Evolutionary conservation across 495 filamentous ascomycete genomes (phyloP).

Genomic region (Chaetomium cochliodes): DNA sequence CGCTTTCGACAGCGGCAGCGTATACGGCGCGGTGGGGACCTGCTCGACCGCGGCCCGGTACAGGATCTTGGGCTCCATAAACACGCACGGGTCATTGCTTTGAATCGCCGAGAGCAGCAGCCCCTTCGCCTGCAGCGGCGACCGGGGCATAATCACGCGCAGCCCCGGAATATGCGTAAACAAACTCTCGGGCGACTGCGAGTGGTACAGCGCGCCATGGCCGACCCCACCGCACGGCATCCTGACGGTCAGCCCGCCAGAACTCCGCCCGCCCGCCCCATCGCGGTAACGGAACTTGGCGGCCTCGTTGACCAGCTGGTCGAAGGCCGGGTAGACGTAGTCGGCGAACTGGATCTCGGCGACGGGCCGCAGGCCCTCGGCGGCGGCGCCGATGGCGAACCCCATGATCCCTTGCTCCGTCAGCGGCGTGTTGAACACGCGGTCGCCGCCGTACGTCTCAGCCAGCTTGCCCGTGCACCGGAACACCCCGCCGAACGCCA

Average conservation of each 20-base stretch:
- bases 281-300: constrained; percentile 90
- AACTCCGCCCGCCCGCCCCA: constrained; percentile 64
- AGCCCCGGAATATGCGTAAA: constrained; percentile 92
- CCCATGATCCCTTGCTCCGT: constrained; percentile 93
- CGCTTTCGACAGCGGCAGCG: constrained; percentile 81
- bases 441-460: constrained; percentile 77
- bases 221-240: constrained; percentile 96
- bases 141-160: constrained; percentile 84
- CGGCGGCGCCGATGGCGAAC: constrained; percentile 85
- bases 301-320: constrained; percentile 96
- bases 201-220: constrained; percentile 95
- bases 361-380: constrained; percentile 88
- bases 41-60: constrained; percentile 96
- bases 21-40: constrained; percentile 80
- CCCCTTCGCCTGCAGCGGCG: constrained; percentile 89
- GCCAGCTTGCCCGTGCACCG: constrained; percentile 89
- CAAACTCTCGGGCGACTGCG: constrained; percentile 87
- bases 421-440: constrained; percentile 96
- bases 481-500: constrained; percentile 96
- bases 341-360: constrained; percentile 99
- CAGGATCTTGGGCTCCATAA: constrained; percentile 95
- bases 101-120: constrained; percentile 78
- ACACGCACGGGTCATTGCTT: constrained; percentile 85
- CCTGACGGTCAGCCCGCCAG: constrained; percentile 79
- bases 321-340: constrained; percentile 95